Conservation (phyloP, 1,139 yeast genomes). For the Tardiomyces blankii region DNA sequence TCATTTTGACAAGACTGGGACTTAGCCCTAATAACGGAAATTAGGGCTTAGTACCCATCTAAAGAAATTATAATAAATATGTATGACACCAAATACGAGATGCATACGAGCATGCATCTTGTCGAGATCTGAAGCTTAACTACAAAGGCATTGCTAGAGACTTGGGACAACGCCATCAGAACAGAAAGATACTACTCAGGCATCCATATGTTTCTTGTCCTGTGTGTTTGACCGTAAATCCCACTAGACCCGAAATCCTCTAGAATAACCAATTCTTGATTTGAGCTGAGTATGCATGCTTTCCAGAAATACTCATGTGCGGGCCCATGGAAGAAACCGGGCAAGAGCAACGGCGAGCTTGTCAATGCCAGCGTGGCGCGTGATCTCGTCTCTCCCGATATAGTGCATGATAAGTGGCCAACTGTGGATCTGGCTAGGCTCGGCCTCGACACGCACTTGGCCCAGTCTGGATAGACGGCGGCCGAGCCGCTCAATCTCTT, state of each 20-base stretch:
- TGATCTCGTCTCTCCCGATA: slow-evolving; percentile 14
- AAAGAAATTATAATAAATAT: too few species aligned
- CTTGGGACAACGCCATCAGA: too few species aligned
- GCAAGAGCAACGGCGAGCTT: slow-evolving; percentile 13
- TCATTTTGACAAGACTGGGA: background rate
- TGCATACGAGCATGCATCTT: too few species aligned
- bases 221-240: too few species aligned
- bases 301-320: background rate
- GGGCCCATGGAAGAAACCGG: slow-evolving; percentile 16
- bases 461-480: slow-evolving; percentile 11
- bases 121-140: too few species aligned
- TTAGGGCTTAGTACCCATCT: background rate
- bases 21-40: background rate
- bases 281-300: too few species aligned
- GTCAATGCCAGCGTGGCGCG: slow-evolving; percentile 17
- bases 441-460: slow-evolving; percentile 13
- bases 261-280: too few species aligned
- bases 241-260: too few species aligned
- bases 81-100: too few species aligned
- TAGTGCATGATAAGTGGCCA: slow-evolving; percentile 19
- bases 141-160: too few species aligned
- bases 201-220: too few species aligned
- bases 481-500: slow-evolving; percentile 25
- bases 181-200: too few species aligned
- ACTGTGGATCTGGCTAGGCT: slow-evolving; percentile 17